Evolutionary conservation across 306 rosid genomes (phyloP).

Genomic region (Trifolium pratense): DNA sequence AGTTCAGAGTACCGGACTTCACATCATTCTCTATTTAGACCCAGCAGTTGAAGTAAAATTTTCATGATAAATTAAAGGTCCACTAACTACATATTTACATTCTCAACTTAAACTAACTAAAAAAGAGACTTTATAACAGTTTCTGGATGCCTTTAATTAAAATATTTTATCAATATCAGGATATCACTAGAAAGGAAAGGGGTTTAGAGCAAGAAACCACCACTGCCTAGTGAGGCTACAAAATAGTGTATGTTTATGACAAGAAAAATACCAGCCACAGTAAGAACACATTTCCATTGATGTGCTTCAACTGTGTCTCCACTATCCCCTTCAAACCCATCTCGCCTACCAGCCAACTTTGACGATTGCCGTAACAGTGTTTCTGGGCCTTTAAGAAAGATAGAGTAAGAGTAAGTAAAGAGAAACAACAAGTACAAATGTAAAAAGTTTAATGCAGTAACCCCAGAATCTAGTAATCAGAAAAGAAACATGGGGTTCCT

Average conservation of each 20-base stretch:
- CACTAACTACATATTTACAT: constrained; percentile 15
- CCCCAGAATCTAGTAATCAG: constrained; percentile 13
- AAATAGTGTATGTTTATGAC: constrained; percentile 23
- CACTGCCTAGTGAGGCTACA: constrained; percentile 31
- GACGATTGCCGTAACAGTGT: constrained; percentile 76
- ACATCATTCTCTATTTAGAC: constrained; percentile 29
- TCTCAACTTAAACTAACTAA: constrained; percentile 1
- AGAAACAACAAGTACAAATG: neutral
- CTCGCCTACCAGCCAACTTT: constrained; percentile 55
- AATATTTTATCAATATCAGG: constrained; percentile 21
- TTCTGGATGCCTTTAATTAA: constrained; percentile 31
- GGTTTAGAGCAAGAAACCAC: constrained; percentile 28
- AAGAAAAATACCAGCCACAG: constrained; percentile 70
- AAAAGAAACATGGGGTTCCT: constrained; percentile 34
- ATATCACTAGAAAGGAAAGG: constrained; percentile 27
- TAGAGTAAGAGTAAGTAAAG: constrained; percentile 31
- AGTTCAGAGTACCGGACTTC: constrained; percentile 22
- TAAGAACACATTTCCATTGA: constrained; percentile 85
- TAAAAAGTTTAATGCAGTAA: constrained; percentile 15
- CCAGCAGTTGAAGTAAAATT: constrained; percentile 18
- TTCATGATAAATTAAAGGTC: constrained; percentile 14
- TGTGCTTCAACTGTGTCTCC: constrained; percentile 89
- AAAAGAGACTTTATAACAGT: neutral
- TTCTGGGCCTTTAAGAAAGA: constrained; percentile 76
- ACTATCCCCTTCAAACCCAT: constrained; percentile 64